phyloP scores from a whole-genome alignment of 2,329 filamentous ascomycete species.

The Beauveria sp. region DNA sequence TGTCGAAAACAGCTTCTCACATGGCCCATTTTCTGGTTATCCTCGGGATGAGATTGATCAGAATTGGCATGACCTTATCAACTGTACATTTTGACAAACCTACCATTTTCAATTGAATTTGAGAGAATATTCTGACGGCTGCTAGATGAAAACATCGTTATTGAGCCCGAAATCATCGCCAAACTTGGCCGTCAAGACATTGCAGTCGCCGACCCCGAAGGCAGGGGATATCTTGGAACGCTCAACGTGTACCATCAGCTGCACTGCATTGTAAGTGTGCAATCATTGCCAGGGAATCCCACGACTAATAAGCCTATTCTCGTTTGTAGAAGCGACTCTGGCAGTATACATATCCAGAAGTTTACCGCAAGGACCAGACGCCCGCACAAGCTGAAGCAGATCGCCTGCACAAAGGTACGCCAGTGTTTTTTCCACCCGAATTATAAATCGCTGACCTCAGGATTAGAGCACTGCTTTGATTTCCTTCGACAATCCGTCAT shows the following conservation, averaged over 20 bases:
- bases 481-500: conserved; percentile 10
- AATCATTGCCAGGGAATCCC: no score
- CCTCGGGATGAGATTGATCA: conserved; percentile 6
- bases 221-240: conserved; percentile 6
- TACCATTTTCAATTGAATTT: neutral
- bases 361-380: conserved; percentile 1
- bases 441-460: neutral
- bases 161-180: conserved; percentile 4
- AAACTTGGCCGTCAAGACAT: neutral
- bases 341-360: conserved; percentile 10
- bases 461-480: conserved; percentile 8
- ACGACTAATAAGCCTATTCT: neutral
- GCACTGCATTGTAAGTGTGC: conserved; percentile 10
- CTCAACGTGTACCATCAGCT: conserved; percentile 13
- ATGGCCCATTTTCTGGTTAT: conserved; percentile 6
- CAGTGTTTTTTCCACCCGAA: neutral
- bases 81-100: neutral
- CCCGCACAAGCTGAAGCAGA: neutral
- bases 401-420: conserved; percentile 9
- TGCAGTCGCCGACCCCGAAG: conserved; percentile 5
- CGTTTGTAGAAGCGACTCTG: conserved; percentile 6
- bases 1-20: conserved; percentile 5
- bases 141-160: conserved; percentile 2
- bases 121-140: neutral
- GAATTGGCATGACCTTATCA: conserved; percentile 10